Evolutionary conservation across 495 filamentous ascomycete genomes (phyloP).

Genomic region (Tetracladium setigerum): DNA sequence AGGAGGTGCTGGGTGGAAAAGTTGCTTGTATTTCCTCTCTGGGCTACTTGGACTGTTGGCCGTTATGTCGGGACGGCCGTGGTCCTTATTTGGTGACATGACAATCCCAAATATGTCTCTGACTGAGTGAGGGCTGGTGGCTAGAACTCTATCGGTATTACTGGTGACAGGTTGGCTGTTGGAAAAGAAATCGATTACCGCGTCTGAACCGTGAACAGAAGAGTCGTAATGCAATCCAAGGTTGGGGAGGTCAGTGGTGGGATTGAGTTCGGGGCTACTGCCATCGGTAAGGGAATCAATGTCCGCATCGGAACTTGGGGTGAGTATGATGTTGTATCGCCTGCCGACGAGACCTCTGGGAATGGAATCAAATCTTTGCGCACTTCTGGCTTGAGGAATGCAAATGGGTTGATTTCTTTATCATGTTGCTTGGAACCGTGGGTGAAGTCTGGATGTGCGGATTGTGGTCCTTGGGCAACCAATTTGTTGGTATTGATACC

Average conservation of each 20-base stretch:
- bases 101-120: not conserved
- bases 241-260: not conserved
- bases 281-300: constrained; percentile 23
- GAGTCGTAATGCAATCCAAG: not conserved
- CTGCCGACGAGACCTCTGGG: constrained; percentile 15
- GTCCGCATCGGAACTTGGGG: constrained; percentile 18
- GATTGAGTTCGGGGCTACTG: constrained; percentile 15
- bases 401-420: too few species aligned
- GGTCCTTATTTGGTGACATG: not conserved
- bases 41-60: constrained; percentile 4
- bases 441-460: not conserved
- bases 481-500: not conserved
- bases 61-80: not conserved
- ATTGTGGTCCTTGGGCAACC: too few species aligned
- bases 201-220: not conserved
- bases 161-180: constrained; percentile 12
- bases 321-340: constrained; percentile 13
- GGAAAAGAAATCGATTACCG: constrained; percentile 17
- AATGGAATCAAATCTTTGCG: not conserved
- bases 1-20: not conserved
- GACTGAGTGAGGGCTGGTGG: constrained; percentile 6
- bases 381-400: too few species aligned
- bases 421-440: not conserved
- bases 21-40: constrained; percentile 12
- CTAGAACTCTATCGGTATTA: constrained; percentile 12